Evolutionary conservation across 257 asterid genomes (phyloP).

Genomic region (Solanum sejunctum): DNA sequence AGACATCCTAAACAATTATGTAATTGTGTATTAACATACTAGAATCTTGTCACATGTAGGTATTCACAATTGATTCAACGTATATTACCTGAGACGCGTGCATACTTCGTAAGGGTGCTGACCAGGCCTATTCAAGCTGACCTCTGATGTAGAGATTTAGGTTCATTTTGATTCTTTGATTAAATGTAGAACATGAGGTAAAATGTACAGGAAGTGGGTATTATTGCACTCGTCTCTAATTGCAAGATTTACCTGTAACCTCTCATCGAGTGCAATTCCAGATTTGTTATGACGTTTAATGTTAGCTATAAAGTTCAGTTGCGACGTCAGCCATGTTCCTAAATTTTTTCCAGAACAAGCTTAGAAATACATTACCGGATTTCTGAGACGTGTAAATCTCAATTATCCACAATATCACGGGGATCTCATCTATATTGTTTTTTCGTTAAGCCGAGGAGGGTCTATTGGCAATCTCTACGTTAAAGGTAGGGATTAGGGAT

Average conservation of each 20-base stretch:
- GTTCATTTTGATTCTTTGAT: slow-evolving; percentile 36
- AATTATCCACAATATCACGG: neutral
- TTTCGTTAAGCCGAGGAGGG: too few species aligned
- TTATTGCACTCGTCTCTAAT: neutral
- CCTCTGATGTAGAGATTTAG: slow-evolving; percentile 15
- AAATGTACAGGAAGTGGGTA: slow-evolving; percentile 37
- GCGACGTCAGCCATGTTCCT: neutral
- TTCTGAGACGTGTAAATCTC: neutral
- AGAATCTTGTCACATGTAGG: slow-evolving; percentile 30
- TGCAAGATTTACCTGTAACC: neutral
- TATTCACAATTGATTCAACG: slow-evolving; percentile 58
- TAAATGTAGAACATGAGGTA: slow-evolving; percentile 15
- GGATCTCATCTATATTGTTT: neutral
- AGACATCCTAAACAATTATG: neutral
- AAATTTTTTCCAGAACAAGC: neutral
- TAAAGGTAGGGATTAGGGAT: neutral
- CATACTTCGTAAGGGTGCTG: slow-evolving; percentile 59
- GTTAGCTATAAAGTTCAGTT: neutral
- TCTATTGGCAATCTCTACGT: neutral
- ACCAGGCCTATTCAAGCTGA: slow-evolving; percentile 45
- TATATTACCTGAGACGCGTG: slow-evolving; percentile 66
- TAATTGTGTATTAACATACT: neutral
- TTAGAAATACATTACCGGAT: neutral
- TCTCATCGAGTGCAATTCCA: neutral
- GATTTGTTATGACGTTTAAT: neutral